Percentiles rank a stretch among this genome's conserved stretches.
These are phyloP conservation scores for Penicillium maclennaniae DNA, from an alignment of 495 filamentous ascomycete genomes.

Conservation along the genomic window DNA sequence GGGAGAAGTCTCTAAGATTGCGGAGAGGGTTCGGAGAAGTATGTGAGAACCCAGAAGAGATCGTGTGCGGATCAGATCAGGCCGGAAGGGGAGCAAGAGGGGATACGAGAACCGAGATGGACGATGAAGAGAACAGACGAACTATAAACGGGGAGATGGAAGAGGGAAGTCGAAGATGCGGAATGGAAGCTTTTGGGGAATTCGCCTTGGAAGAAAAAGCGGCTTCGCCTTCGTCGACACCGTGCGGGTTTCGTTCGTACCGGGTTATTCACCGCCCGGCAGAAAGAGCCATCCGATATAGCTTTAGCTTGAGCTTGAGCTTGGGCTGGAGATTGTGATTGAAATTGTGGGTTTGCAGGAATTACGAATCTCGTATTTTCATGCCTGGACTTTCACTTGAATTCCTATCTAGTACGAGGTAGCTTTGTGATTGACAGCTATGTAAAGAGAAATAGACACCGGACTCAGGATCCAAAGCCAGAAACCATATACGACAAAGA, in stretches of 20 bases:
- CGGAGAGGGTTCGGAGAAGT: slow-evolving; percentile 19
- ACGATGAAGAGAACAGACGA: slow-evolving; percentile 10
- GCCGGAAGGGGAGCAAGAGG: background rate
- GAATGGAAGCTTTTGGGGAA: slow-evolving; percentile 28
- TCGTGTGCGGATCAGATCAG: slow-evolving; percentile 30
- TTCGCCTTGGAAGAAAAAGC: slow-evolving; percentile 33
- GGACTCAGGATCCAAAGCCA: background rate
- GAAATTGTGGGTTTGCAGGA: too few species aligned
- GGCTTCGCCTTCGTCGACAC: slow-evolving; percentile 25
- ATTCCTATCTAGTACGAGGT: background rate
- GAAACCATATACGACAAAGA: slow-evolving; percentile 2
- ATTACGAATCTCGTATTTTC: too few species aligned
- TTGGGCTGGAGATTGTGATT: background rate
- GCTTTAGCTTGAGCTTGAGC: background rate
- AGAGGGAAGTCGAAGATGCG: slow-evolving; percentile 14
- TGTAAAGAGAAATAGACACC: background rate
- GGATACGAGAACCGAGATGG: slow-evolving; percentile 7
- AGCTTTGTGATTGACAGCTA: background rate
- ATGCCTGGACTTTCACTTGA: background rate
- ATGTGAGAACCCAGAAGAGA: slow-evolving; percentile 16
- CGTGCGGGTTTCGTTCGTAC: slow-evolving; percentile 32
- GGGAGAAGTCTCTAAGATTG: slow-evolving; percentile 10
- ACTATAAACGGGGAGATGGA: slow-evolving; percentile 5
- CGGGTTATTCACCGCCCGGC: slow-evolving; percentile 28
- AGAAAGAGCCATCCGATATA: slow-evolving; percentile 11